Evolutionary conservation across 2,329 filamentous ascomycete species (phyloP).

Genomic region (Pestalotiopsis sp.): DNA sequence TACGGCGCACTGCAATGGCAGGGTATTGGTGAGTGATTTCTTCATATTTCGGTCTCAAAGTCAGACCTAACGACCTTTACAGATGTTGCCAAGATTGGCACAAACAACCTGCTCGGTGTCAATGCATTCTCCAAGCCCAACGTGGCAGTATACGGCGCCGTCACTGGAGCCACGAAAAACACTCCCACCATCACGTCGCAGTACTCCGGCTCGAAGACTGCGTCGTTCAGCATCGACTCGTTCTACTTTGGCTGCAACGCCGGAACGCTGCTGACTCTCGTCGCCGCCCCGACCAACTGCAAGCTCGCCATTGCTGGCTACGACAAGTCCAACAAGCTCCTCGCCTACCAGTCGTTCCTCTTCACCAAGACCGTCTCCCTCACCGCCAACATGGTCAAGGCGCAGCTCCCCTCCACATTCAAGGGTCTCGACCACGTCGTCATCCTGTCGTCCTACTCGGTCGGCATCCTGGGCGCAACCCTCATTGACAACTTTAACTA

Average conservation of each 20-base stretch:
- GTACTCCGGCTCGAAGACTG: neutral
- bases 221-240: neutral
- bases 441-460: neutral
- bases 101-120: neutral
- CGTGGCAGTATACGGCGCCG: neutral
- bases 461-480: neutral
- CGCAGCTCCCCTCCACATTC: neutral
- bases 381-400: neutral
- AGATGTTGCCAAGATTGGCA: neutral
- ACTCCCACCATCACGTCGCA: neutral
- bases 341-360: neutral
- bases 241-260: neutral
- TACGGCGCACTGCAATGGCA: neutral
- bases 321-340: neutral
- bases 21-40: neutral
- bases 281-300: neutral
- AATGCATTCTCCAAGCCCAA: neutral
- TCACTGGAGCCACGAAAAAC: neutral
- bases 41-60: neutral
- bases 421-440: neutral
- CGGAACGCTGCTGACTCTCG: neutral
- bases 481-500: neutral
- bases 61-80: neutral
- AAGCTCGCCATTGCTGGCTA: neutral
- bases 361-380: neutral